Evolutionary conservation across 2,329 filamentous ascomycete species (phyloP).

Genomic region (Cadophora luteo-olivacea): DNA sequence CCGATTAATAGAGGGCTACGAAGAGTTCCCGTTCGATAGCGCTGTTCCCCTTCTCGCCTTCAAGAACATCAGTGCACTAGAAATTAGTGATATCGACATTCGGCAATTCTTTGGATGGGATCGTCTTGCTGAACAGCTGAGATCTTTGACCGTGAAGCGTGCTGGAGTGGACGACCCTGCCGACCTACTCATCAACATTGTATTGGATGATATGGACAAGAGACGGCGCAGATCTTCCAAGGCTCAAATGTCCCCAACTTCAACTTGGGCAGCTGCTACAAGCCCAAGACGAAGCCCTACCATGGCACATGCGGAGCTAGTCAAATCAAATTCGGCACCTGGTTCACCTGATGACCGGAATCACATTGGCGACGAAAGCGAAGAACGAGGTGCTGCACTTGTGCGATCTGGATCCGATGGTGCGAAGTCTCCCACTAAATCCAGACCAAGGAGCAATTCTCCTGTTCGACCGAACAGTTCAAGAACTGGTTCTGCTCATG

Average conservation of each 20-base stretch:
- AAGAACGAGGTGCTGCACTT: slow-evolving; percentile 35
- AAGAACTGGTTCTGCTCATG: slow-evolving; percentile 64
- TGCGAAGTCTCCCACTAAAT: slow-evolving; percentile 41
- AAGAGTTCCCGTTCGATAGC: slow-evolving; percentile 97
- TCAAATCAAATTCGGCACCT: slow-evolving; percentile 70
- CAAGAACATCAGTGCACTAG: slow-evolving; percentile 93
- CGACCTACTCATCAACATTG: slow-evolving; percentile 90
- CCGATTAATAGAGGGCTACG: slow-evolving; percentile 87
- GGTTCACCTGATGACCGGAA: slow-evolving; percentile 46
- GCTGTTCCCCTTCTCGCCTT: slow-evolving; percentile 96
- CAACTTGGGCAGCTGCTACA: slow-evolving; percentile 65
- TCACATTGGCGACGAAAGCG: slow-evolving; percentile 44
- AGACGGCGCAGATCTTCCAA: slow-evolving; percentile 88
- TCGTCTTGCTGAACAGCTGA: slow-evolving; percentile 86
- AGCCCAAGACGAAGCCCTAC: slow-evolving; percentile 69
- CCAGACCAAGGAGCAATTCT: slow-evolving; percentile 77
- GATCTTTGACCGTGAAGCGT: slow-evolving; percentile 86
- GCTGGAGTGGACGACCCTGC: slow-evolving; percentile 88
- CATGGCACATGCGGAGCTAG: slow-evolving; percentile 68
- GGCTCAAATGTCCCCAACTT: slow-evolving; percentile 78
- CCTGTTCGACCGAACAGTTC: slow-evolving; percentile 79
- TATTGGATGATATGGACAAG: slow-evolving; percentile 95
- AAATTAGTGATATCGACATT: slow-evolving; percentile 95
- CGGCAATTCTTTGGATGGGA: slow-evolving; percentile 98
- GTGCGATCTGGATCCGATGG: slow-evolving; percentile 43